A percentile compares a stretch with the other conserved stretches of the same genome.
These are phyloP conservation scores for Pyropia haitanensis DNA, from an alignment of 23 red algal genomes.

Conservation along the genomic window DNA sequence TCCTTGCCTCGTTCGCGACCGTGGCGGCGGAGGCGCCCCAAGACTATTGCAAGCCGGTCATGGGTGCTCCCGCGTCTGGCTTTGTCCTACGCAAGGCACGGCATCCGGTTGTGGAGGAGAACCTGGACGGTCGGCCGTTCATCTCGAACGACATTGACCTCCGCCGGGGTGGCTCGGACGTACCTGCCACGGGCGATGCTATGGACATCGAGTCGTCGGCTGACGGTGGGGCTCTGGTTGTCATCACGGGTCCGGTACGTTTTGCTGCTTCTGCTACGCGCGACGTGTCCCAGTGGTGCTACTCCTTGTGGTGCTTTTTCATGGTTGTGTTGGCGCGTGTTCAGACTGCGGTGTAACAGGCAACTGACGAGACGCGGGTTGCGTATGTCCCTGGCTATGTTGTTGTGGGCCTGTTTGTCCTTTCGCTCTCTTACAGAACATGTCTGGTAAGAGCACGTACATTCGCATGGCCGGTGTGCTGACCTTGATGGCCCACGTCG, in stretches of 20 bases:
- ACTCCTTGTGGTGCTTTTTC: too few relatives aligned
- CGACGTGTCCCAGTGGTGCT: too few relatives aligned
- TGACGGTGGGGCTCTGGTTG: slow-evolving; percentile 32
- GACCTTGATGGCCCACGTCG: slow-evolving; percentile 85
- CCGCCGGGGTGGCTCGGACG: not conserved
- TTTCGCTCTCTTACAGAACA: slow-evolving; percentile 27
- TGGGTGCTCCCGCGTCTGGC: slow-evolving; percentile 21
- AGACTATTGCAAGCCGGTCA: slow-evolving; percentile 28
- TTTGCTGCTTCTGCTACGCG: too few relatives aligned
- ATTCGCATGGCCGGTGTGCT: slow-evolving; percentile 81
- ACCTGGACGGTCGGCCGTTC: slow-evolving; percentile 60
- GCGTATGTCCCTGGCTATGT: too few relatives aligned
- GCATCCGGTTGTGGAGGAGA: slow-evolving; percentile 91
- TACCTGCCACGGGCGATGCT: not conserved
- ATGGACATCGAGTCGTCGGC: not conserved
- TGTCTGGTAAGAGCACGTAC: slow-evolving; percentile 90
- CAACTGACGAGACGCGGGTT: too few relatives aligned
- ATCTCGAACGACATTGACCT: slow-evolving; percentile 82
- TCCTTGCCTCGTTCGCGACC: slow-evolving; percentile 69
- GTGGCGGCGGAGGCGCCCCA: slow-evolving; percentile 32
- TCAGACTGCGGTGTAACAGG: too few relatives aligned
- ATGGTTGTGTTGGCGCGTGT: too few relatives aligned
- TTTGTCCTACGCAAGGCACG: slow-evolving; percentile 44
- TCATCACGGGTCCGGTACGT: slow-evolving; percentile 74
- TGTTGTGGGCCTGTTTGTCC: too few relatives aligned